These are phyloP conservation scores for Tuber microsphaerosporum DNA, from an alignment of 495 filamentous ascomycete species.

Conservation along the genomic window DNA sequence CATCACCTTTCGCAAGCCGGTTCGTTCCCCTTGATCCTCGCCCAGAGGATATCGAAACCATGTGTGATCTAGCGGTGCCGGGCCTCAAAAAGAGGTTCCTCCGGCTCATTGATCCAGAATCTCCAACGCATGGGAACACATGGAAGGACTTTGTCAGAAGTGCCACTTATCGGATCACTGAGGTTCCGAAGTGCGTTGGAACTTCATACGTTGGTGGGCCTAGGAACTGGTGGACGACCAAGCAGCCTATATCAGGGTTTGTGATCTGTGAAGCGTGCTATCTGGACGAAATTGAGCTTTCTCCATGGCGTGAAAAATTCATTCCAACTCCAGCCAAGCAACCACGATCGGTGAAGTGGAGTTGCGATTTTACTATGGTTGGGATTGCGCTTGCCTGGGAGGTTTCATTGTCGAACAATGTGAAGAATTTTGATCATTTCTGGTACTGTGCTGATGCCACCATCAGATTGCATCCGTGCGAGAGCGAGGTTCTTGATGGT, in stretches of 20 bases:
- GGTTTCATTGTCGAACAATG: neutral
- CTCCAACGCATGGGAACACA: neutral
- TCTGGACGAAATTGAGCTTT: neutral
- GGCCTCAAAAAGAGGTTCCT: neutral
- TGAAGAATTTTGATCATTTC: neutral
- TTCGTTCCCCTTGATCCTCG: neutral
- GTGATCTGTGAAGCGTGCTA: neutral
- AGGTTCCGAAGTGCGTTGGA: constrained; percentile 2
- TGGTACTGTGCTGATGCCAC: neutral
- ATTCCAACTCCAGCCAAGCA: neutral
- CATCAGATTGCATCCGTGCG: neutral
- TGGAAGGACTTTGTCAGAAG: constrained; percentile 4
- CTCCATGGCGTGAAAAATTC: neutral
- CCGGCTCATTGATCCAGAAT: neutral
- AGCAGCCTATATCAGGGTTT: neutral
- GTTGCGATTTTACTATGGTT: neutral
- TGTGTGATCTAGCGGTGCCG: neutral
- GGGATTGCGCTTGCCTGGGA: neutral
- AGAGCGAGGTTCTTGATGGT: neutral
- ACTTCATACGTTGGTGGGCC: neutral
- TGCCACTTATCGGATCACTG: constrained; percentile 3
- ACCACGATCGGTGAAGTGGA: neutral
- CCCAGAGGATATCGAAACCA: neutral
- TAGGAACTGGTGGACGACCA: constrained; percentile 1
- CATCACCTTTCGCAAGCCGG: neutral